Conservation (phyloP, 208 protist species). For the Acanthamoeba castellanii region DNA sequence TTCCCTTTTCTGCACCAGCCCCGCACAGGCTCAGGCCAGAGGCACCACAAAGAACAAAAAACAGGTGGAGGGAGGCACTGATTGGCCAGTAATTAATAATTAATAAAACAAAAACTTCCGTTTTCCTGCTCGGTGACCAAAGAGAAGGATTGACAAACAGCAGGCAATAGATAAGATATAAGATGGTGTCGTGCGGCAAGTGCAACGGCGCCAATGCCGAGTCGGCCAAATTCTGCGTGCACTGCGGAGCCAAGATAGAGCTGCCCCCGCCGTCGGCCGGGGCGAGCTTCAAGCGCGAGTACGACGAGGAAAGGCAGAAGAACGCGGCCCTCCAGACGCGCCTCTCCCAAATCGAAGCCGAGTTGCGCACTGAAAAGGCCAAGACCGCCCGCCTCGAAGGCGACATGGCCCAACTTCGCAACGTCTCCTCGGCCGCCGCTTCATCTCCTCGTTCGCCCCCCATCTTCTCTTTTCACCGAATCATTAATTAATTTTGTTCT, state of each 20-base stretch:
- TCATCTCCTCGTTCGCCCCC: background rate
- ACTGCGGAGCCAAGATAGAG: slow-evolving; percentile 18
- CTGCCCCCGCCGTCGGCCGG: background rate
- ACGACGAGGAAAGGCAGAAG: slow-evolving; percentile 14
- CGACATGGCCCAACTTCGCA: background rate
- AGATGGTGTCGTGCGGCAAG: slow-evolving; percentile 7
- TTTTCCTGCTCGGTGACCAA: no score
- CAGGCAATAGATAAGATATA: background rate
- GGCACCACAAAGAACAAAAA: no score
- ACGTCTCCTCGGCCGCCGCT: background rate
- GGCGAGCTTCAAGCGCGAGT: background rate
- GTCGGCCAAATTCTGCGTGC: slow-evolving; percentile 34
- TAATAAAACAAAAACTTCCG: no score
- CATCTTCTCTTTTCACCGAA: background rate
- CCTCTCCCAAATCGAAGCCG: slow-evolving; percentile 19
- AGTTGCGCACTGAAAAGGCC: slow-evolving; percentile 9
- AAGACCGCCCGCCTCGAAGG: background rate
- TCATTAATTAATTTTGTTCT: no score
- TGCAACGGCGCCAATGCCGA: background rate
- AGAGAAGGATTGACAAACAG: no score
- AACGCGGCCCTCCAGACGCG: background rate
- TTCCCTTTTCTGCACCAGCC: no score
- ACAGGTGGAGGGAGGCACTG: no score
- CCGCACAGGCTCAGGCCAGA: no score
- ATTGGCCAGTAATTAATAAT: no score